Conservation (phyloP, 345 rosid genomes). For the Rhodomyrtus tomentosa region DNA sequence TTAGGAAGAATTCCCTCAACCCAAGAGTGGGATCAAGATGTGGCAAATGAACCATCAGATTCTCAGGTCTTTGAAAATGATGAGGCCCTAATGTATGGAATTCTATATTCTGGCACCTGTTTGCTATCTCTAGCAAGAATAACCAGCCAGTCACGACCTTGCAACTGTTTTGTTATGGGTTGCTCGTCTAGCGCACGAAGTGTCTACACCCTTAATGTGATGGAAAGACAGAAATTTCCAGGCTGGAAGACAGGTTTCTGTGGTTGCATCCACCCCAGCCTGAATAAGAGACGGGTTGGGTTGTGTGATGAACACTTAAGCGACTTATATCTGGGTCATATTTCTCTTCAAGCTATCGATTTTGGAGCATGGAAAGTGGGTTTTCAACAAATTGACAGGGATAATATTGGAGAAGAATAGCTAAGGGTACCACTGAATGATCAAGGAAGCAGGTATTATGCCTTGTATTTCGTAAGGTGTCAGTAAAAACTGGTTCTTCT, state of each 20-base stretch:
- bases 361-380: conserved; percentile 54
- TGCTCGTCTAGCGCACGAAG: conserved; percentile 58
- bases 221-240: conserved; percentile 92
- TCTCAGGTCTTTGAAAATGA: conserved; percentile 29
- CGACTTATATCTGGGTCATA: conserved; percentile 56
- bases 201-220: conserved; percentile 70
- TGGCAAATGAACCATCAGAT: conserved; percentile 20
- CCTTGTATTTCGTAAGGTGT: background rate
- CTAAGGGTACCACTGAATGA: background rate
- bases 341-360: conserved; percentile 76
- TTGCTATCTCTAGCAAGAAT: conserved; percentile 60
- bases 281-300: conserved; percentile 70
- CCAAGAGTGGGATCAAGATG: conserved; percentile 42
- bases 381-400: background rate
- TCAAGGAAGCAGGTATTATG: background rate
- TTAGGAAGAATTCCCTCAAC: conserved; percentile 43
- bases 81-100: conserved; percentile 58
- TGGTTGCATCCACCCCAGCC: conserved; percentile 69
- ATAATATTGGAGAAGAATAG: background rate
- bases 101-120: conserved; percentile 52
- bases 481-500: background rate
- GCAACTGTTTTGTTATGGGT: conserved; percentile 67
- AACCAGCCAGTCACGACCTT: conserved; percentile 59
- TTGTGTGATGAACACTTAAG: conserved; percentile 62
- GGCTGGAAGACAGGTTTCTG: conserved; percentile 93